These are phyloP conservation scores for Thelephora aurantiotincta DNA, from an alignment of 768 basidiomycete species.

Conservation along the genomic window DNA sequence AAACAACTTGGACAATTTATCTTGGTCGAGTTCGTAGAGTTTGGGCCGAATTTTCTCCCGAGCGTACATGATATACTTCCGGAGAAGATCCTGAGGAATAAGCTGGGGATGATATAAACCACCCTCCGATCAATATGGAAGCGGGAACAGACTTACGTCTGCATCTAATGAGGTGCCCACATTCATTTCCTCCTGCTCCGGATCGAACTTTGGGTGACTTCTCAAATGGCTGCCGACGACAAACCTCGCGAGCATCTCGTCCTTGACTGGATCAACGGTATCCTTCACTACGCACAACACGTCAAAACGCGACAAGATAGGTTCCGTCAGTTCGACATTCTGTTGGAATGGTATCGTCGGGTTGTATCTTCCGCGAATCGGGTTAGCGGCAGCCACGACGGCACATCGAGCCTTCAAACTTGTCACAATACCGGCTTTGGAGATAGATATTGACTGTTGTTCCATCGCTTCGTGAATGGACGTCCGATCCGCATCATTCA, in stretches of 20 bases:
- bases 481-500: conserved; percentile 97
- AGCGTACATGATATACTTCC: conserved; percentile 99
- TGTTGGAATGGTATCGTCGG: conserved; percentile 97
- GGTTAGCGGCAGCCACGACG: conserved; percentile 96
- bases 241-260: conserved; percentile 91
- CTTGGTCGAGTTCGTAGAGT: conserved; percentile 88
- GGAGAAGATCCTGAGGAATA: conserved; percentile 90
- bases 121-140: not conserved
- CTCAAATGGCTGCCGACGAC: conserved; percentile 96
- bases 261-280: conserved; percentile 90
- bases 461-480: conserved; percentile 99
- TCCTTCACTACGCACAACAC: conserved; percentile 98
- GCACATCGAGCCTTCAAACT: conserved; percentile 95
- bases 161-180: conserved; percentile 83
- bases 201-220: conserved; percentile 87
- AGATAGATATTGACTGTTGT: conserved; percentile 97
- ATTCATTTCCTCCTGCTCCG: conserved; percentile 80
- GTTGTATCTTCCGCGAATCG: conserved; percentile 93
- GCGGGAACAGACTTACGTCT: conserved; percentile 49
- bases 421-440: conserved; percentile 98
- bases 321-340: conserved; percentile 97
- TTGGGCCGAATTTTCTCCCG: conserved; percentile 88
- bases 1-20: conserved; percentile 88
- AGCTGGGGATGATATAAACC: conserved; percentile 34
- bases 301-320: conserved; percentile 95